These are phyloP conservation scores for Choanephora cucurbitarum DNA, from an alignment of 371 early-diverging fungal species.

Conservation along the genomic window DNA sequence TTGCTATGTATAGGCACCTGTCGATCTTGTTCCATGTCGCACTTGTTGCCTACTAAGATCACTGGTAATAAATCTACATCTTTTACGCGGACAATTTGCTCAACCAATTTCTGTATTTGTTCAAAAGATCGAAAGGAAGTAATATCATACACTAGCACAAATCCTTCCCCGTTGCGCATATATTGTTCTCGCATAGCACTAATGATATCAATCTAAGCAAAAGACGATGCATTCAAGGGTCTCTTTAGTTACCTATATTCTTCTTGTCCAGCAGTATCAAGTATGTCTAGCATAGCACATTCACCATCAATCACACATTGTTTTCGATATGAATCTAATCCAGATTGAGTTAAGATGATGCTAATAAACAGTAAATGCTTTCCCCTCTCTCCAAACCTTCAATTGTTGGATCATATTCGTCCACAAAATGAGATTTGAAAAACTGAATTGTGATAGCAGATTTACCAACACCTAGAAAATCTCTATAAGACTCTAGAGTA, in stretches of 20 bases:
- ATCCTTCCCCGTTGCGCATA: conserved; percentile 71
- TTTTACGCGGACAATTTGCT: conserved; percentile 74
- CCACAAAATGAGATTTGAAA: conserved; percentile 77
- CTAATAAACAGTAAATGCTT: background rate
- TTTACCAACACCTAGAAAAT: conserved; percentile 58
- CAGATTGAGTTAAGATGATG: background rate
- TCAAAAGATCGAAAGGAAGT: conserved; percentile 64
- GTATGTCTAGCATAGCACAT: conserved; percentile 71
- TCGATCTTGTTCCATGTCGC: conserved; percentile 80
- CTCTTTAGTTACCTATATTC: conserved; percentile 64
- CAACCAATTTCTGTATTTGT: conserved; percentile 63
- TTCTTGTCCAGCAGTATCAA: conserved; percentile 88
- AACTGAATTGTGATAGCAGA: conserved; percentile 83
- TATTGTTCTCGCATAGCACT: conserved; percentile 82
- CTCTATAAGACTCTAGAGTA: too few relatives aligned
- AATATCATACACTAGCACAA: conserved; percentile 59
- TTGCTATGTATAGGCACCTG: conserved; percentile 63
- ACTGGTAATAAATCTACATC: conserved; percentile 81
- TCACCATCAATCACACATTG: conserved; percentile 73
- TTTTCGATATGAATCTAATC: conserved; percentile 80
- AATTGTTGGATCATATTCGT: conserved; percentile 88
- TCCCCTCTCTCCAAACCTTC: conserved; percentile 51
- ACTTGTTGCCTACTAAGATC: conserved; percentile 87
- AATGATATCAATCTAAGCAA: background rate
- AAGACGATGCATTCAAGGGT: background rate